phyloP scores from a whole-genome alignment of 2,329 filamentous ascomycete genomes.

The Pyricularia grisea region DNA sequence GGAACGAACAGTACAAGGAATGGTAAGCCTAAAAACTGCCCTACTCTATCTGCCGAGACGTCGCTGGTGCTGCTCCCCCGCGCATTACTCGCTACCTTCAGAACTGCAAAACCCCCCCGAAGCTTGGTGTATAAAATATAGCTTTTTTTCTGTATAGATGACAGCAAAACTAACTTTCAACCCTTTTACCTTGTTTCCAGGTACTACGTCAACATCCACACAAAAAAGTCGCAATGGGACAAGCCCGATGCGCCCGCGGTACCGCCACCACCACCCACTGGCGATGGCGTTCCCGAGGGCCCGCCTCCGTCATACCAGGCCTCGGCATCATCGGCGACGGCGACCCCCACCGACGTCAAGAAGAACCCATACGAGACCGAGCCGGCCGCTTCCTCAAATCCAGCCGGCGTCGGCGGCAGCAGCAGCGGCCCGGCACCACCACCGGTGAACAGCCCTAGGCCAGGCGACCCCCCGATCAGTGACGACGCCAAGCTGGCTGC shows the following conservation, averaged over 20 bases:
- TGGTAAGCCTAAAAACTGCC: conserved; percentile 31
- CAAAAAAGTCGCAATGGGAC: conserved; percentile 87
- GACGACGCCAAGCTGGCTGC: conserved; percentile 64
- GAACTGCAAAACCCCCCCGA: background rate
- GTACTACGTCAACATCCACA: conserved; percentile 87
- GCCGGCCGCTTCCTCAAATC: conserved; percentile 15
- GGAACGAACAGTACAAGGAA: conserved; percentile 82
- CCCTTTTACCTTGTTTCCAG: conserved; percentile 28
- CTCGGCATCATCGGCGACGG: conserved; percentile 30
- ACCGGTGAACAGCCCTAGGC: background rate
- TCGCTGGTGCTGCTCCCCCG: background rate
- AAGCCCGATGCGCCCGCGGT: conserved; percentile 61
- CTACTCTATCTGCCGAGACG: background rate
- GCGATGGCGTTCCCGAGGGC: conserved; percentile 36
- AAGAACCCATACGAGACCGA: conserved; percentile 57
- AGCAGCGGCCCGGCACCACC: background rate
- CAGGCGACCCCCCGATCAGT: conserved; percentile 31
- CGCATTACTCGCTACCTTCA: background rate
- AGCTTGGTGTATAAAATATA: conserved; percentile 1
- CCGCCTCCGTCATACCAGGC: conserved; percentile 60
- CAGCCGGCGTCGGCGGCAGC: background rate
- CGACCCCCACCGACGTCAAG: conserved; percentile 47
- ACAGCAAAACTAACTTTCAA: background rate
- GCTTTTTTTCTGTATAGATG: conserved; percentile 8
- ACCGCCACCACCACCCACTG: conserved; percentile 26